phyloP scores from a whole-genome alignment of 2,329 filamentous ascomycete genomes.

The Neopestalotiopsis sp. region DNA sequence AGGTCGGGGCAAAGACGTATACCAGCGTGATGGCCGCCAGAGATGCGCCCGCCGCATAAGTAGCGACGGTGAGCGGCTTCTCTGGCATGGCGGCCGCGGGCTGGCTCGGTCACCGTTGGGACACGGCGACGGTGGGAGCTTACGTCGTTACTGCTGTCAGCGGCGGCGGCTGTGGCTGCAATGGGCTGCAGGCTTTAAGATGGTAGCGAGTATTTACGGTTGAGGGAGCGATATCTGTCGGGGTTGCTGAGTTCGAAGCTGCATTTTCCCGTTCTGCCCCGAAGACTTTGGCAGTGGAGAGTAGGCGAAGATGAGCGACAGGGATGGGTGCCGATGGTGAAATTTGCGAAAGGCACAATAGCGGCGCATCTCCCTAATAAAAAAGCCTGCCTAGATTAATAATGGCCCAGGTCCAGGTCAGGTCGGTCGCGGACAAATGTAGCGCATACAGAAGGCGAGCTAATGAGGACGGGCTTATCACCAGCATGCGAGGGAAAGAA shows the following conservation, averaged over 20 bases:
- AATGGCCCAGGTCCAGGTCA: background rate
- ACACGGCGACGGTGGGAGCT: background rate
- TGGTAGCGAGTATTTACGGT: background rate
- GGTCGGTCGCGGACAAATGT: background rate
- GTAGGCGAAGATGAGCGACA: conserved; percentile 3
- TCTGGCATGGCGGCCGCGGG: conserved; percentile 69
- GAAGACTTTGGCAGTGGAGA: conserved; percentile 12
- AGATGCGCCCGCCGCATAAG: conserved; percentile 93
- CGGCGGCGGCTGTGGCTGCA: background rate
- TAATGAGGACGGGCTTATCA: background rate
- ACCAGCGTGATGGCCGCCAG: conserved; percentile 93
- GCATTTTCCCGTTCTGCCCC: conserved; percentile 6
- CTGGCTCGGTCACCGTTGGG: background rate
- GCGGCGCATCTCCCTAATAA: background rate
- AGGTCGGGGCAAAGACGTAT: conserved; percentile 98
- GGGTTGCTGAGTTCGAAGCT: background rate
- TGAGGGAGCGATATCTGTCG: background rate
- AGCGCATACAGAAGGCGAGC: background rate
- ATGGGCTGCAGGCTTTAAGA: background rate
- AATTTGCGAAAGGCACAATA: conserved; percentile 1
- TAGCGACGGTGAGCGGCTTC: conserved; percentile 81
- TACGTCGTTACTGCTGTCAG: background rate
- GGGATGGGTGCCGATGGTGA: conserved; percentile 1
- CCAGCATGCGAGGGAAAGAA: background rate
- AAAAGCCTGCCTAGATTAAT: background rate